phyloP scores from a whole-genome alignment of 225 moss, liverwort and hornwort species.

The Ulota crispa region DNA sequence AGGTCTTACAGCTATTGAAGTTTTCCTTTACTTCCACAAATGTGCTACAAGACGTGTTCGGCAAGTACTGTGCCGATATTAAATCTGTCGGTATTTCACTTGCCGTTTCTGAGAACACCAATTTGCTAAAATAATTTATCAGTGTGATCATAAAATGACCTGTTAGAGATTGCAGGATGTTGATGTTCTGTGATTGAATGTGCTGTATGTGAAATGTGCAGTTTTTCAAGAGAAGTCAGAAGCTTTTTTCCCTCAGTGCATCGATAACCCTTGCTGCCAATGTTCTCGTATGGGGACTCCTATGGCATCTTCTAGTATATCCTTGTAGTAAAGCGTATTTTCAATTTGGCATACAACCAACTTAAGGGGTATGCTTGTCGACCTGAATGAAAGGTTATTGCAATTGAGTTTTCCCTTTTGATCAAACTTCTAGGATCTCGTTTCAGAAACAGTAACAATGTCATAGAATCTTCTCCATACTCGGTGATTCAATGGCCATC shows the following conservation, averaged over 20 bases:
- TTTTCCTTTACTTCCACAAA: constrained; percentile 57
- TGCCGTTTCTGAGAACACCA: constrained; percentile 3
- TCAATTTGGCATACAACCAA: background rate
- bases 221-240: constrained; percentile 27
- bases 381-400: background rate
- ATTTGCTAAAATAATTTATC: constrained; percentile 8
- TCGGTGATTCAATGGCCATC: background rate
- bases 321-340: background rate
- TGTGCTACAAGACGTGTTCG: constrained; percentile 62
- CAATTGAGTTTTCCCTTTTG: background rate
- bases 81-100: constrained; percentile 35
- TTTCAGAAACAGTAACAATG: background rate
- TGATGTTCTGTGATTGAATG: constrained; percentile 8
- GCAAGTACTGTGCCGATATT: constrained; percentile 55
- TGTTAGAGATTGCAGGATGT: background rate
- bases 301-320: constrained; percentile 15
- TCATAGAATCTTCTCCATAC: background rate
- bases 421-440: background rate
- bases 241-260: constrained; percentile 43
- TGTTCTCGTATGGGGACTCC: constrained; percentile 49
- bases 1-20: constrained; percentile 62
- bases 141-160: background rate
- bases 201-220: constrained; percentile 20
- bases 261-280: constrained; percentile 40
- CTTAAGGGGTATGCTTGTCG: background rate